Evolutionary conservation across 2,329 filamentous ascomycete species (phyloP).

Genomic region (Diaporthe longicolla): DNA sequence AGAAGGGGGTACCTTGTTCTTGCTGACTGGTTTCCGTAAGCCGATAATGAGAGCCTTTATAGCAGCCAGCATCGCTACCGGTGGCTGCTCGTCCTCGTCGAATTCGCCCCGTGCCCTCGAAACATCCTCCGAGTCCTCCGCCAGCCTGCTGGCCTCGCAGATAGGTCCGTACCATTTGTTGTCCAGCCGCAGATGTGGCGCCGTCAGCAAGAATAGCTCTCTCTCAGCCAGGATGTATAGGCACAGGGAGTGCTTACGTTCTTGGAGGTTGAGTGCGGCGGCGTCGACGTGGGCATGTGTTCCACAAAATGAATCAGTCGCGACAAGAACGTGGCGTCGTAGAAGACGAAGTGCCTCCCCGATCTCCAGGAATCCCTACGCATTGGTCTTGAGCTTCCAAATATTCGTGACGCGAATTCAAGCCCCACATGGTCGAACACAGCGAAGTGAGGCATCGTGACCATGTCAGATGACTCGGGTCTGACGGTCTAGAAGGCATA

Average conservation of each 20-base stretch:
- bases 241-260: background rate
- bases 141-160: too few relatives aligned
- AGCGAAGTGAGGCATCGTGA: too few relatives aligned
- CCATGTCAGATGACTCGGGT: too few relatives aligned
- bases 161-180: background rate
- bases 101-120: too few relatives aligned
- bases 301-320: background rate
- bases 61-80: background rate
- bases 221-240: slow-evolving; percentile 15
- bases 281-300: background rate
- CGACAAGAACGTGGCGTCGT: background rate
- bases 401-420: background rate
- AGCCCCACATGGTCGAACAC: background rate
- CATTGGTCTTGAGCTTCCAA: background rate
- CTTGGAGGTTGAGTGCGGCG: background rate
- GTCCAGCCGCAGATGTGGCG: background rate
- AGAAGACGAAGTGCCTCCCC: background rate
- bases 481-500: too few relatives aligned
- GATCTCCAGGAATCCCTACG: background rate
- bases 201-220: background rate
- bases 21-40: background rate
- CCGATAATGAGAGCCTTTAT: background rate
- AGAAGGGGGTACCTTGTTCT: background rate
- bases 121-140: too few relatives aligned
- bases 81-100: too few relatives aligned